These are phyloP conservation scores for Trametes cubensis DNA, from an alignment of 768 basidiomycete genomes.

Conservation along the genomic window DNA sequence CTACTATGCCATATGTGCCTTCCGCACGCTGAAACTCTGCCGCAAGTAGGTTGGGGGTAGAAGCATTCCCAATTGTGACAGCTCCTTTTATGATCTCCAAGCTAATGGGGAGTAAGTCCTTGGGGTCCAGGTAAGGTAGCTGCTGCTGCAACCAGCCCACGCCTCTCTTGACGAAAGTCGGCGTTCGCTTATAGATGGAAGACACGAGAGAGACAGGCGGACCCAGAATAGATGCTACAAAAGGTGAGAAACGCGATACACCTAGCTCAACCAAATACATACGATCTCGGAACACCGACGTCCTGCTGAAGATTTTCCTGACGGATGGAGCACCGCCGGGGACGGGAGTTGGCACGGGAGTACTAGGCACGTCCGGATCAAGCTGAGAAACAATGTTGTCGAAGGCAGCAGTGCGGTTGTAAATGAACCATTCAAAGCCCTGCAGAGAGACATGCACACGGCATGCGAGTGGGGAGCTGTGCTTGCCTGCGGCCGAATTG, in stretches of 20 bases:
- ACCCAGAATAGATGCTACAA: constrained; percentile 26
- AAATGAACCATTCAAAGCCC: constrained; percentile 92
- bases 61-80: constrained; percentile 82
- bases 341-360: constrained; percentile 21
- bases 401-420: constrained; percentile 87
- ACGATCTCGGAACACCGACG: constrained; percentile 33
- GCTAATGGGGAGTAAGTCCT: constrained; percentile 85
- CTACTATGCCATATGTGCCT: constrained; percentile 80
- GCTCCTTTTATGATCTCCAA: constrained; percentile 78
- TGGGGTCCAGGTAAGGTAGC: constrained; percentile 73
- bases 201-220: constrained; percentile 32
- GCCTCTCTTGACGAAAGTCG: constrained; percentile 41
- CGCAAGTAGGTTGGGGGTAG: constrained; percentile 81
- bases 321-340: constrained; percentile 25
- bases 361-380: constrained; percentile 40
- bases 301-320: constrained; percentile 35
- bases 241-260: neutral
- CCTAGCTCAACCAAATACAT: neutral
- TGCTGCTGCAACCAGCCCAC: constrained; percentile 59
- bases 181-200: constrained; percentile 31
- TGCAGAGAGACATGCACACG: constrained; percentile 80
- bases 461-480: constrained; percentile 54
- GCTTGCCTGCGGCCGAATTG: constrained; percentile 22
- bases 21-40: constrained; percentile 76
- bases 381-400: constrained; percentile 84